Evolutionary conservation across 495 filamentous ascomycete species (phyloP).

Genomic region (Massariosphaeria phaeospora): DNA sequence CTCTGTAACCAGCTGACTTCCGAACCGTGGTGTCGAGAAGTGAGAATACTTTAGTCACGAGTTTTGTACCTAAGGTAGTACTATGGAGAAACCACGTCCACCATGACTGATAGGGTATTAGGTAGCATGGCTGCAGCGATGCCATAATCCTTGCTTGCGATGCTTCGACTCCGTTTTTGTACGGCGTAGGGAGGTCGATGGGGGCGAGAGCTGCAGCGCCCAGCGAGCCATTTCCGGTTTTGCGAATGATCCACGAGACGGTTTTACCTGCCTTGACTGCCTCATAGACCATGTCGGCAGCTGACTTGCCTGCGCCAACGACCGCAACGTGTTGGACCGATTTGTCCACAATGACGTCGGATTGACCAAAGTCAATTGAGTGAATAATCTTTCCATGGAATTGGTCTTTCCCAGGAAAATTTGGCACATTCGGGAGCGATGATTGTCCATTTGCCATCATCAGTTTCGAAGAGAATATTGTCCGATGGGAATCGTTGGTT

Average conservation of each 20-base stretch:
- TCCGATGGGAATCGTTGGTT: background rate
- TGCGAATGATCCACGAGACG: slow-evolving; percentile 2
- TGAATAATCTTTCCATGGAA: slow-evolving; percentile 41
- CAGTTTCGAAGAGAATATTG: slow-evolving; percentile 34
- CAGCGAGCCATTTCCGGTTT: background rate
- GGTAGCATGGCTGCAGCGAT: background rate
- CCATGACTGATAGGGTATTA: background rate
- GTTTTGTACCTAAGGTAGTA: background rate
- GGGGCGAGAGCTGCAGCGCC: background rate
- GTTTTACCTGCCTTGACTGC: background rate
- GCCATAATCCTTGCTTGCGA: background rate
- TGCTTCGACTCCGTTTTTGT: slow-evolving; percentile 4
- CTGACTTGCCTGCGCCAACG: slow-evolving; percentile 1
- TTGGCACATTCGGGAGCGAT: slow-evolving; percentile 42
- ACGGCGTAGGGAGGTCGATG: background rate
- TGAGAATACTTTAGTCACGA: background rate
- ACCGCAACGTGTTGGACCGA: background rate
- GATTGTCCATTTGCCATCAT: slow-evolving; percentile 47
- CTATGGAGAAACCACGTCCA: slow-evolving; percentile 6
- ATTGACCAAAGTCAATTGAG: slow-evolving; percentile 34
- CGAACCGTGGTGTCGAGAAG: background rate
- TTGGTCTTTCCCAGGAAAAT: slow-evolving; percentile 29
- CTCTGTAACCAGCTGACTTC: slow-evolving; percentile 3
- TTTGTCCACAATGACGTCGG: background rate
- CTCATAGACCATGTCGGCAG: background rate